Conservation (phyloP, 192 early-diverging fungal genomes). For the Chytriomyces sp. region DNA sequence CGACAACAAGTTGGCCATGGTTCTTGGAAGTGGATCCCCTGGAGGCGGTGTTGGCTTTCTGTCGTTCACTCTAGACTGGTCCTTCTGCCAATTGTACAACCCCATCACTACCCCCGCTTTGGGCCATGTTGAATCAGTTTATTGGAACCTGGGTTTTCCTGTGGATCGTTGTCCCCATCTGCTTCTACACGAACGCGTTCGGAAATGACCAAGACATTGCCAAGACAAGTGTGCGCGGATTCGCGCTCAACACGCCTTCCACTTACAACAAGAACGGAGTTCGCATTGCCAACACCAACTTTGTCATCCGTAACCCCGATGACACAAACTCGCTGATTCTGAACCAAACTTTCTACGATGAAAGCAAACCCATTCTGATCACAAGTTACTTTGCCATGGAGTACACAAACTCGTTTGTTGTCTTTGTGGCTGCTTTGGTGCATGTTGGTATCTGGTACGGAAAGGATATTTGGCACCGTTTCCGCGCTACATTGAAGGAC, state of each 20-base stretch:
- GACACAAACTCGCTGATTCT: background rate
- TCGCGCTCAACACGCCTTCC: conserved; percentile 3
- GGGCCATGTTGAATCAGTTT: conserved; percentile 24
- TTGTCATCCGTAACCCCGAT: background rate
- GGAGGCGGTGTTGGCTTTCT: conserved; percentile 13
- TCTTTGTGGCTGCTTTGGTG: conserved; percentile 1
- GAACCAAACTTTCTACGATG: conserved; percentile 18
- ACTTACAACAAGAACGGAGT: conserved; percentile 3
- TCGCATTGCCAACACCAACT: background rate
- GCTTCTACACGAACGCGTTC: conserved; percentile 4
- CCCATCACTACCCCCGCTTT: conserved; percentile 24
- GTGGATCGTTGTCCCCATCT: conserved; percentile 17
- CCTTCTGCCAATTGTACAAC: background rate
- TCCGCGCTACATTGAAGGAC: background rate
- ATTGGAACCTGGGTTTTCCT: conserved; percentile 6
- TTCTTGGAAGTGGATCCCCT: conserved; percentile 2
- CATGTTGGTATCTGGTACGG: conserved; percentile 20
- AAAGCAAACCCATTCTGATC: background rate
- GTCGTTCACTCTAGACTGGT: conserved; percentile 6
- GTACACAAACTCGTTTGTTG: background rate
- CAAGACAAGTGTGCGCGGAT: background rate
- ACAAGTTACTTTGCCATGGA: background rate
- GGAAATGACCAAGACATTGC: conserved; percentile 2
- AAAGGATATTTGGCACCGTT: conserved; percentile 6
- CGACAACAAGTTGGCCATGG: conserved; percentile 4